These are phyloP conservation scores for Zangia roseola DNA, from an alignment of 768 basidiomycete species.

Conservation along the genomic window DNA sequence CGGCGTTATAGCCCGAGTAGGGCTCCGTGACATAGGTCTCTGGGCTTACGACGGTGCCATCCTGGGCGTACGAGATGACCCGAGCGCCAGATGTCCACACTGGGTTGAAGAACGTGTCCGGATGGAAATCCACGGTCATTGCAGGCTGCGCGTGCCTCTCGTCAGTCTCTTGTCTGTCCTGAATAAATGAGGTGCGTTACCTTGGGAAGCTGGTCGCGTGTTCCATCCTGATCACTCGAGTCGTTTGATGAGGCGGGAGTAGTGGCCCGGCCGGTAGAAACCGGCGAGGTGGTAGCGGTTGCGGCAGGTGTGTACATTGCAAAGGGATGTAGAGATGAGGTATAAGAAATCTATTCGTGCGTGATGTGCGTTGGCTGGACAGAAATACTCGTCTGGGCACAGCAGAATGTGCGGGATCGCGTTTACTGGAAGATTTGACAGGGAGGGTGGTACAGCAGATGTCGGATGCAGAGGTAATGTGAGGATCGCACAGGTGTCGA, in stretches of 20 bases:
- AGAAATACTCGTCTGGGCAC: too few species aligned
- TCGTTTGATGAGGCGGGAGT: not conserved
- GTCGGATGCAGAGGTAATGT: too few species aligned
- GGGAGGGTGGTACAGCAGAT: too few species aligned
- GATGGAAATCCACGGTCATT: slow-evolving; percentile 42
- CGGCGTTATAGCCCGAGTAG: not conserved
- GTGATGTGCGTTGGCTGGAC: too few species aligned
- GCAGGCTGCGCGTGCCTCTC: not conserved
- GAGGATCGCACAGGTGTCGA: too few species aligned
- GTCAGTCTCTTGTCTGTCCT: not conserved
- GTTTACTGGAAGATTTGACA: too few species aligned
- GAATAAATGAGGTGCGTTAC: not conserved
- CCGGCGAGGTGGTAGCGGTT: not conserved
- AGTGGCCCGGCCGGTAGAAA: not conserved
- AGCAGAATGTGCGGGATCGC: too few species aligned
- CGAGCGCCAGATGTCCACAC: slow-evolving; percentile 29
- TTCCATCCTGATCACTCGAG: not conserved
- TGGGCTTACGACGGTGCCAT: slow-evolving; percentile 9
- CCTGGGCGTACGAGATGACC: slow-evolving; percentile 11
- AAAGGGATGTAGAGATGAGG: not conserved
- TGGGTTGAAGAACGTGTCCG: slow-evolving; percentile 43
- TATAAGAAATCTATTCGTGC: not conserved
- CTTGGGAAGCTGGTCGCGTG: not conserved
- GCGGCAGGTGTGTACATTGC: not conserved
- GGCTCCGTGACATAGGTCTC: not conserved